Evolutionary conservation across 2,329 filamentous ascomycete species (phyloP), one percentile per base, ranked within the genome.

Genomic region (Gliomastix tumulicola): DNA sequence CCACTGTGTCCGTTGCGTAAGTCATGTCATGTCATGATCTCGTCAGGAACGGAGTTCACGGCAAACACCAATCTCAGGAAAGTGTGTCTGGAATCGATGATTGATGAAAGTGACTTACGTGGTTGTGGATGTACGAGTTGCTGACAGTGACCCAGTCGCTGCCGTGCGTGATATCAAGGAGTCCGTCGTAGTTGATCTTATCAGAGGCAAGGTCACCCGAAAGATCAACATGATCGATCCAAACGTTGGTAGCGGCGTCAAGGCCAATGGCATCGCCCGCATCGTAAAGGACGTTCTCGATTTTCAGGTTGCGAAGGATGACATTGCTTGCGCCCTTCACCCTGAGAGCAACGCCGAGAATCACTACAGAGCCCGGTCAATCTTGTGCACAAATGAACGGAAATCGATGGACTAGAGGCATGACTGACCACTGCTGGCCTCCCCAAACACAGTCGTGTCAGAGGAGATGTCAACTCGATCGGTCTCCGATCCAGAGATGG

Each of bases 281-380:
- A 16, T 58, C 52, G 18, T 63, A 57, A 9, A 72, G 64, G 40
- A 70, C 65, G 44, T 59, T 49, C 36, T 66, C 55, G 44, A 74
- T 64, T 42, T 66, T 66, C 21, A 77, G 49, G 55, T 77, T 76
- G 34, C 66, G 69, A 36, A 77, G 50, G 41, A 77, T 74, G 34
- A 77, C 71, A 46, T 78, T 76, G 38, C 49, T 62, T n/a, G 53
- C 58, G 20, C 55, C 15, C 19, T 31, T 34, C 32, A 34, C 20
- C 20, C 15, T 10, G 18, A 9, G 9, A 15, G 15, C 28, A 15
- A 31, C 7, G 9, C 34, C 21, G 16, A 15, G 15, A 36, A 36
- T 30, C 15, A n/a, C n/a, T n/a, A n/a, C n/a, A n/a, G n/a, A n/a
- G n/a, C n/a, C n/a, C n/a, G n/a, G n/a, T n/a, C n/a, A 18, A 28